phyloP scores from a whole-genome alignment of 78 protist genomes.

The Dictyostelium discoideum region DNA sequence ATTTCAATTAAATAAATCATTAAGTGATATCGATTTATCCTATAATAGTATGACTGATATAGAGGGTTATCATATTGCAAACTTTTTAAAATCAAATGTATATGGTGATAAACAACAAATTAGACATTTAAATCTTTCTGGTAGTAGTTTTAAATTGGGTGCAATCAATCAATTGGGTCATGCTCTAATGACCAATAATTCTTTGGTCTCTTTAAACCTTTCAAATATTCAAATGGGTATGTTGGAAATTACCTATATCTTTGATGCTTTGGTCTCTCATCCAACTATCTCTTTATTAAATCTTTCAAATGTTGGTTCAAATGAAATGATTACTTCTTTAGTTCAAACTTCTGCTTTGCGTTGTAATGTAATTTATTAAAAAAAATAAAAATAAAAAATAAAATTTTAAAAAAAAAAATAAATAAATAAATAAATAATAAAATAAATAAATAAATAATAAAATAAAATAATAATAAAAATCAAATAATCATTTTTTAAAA shows the following conservation, averaged over 20 bases:
- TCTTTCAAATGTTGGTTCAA: constrained; percentile 11
- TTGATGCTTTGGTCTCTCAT: constrained; percentile 9
- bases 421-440: background rate
- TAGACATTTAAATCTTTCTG: background rate
- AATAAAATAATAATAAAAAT: background rate
- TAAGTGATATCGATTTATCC: background rate
- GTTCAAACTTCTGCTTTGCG: background rate
- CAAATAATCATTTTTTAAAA: too few relatives aligned
- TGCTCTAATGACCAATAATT: background rate
- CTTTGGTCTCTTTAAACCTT: background rate
- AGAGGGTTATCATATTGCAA: background rate
- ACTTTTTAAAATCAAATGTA: background rate
- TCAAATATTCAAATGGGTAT: background rate
- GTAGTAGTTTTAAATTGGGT: background rate
- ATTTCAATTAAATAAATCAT: background rate
- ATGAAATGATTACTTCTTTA: background rate
- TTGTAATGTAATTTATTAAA: background rate
- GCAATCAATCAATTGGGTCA: background rate
- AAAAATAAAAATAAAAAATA: background rate
- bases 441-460: background rate
- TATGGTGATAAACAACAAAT: background rate
- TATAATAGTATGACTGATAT: background rate
- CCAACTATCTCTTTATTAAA: constrained; percentile 1
- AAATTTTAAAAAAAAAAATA: background rate
- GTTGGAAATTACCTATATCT: background rate